These are phyloP conservation scores for Aschersonia sp. DNA, from an alignment of 2,329 filamentous ascomycete species.

Conservation along the genomic window DNA sequence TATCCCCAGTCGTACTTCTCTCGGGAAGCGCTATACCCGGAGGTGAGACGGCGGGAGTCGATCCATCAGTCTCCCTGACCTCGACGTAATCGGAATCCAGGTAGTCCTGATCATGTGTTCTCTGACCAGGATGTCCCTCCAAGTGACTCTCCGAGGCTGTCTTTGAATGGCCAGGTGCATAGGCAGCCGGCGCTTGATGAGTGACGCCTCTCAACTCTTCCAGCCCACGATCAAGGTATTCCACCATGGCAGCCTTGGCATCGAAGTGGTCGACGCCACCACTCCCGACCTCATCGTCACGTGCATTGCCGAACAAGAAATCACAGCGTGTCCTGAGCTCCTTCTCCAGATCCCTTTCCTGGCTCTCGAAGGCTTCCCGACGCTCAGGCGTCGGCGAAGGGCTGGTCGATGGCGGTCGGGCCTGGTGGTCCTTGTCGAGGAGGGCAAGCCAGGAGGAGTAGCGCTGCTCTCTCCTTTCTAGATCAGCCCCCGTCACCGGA, in stretches of 20 bases:
- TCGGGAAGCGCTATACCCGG: not conserved
- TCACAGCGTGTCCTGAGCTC: constrained; percentile 32
- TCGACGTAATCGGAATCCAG: constrained; percentile 20
- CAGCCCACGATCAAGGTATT: constrained; percentile 30
- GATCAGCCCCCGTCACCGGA: constrained; percentile 8
- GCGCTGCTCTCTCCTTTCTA: constrained; percentile 16
- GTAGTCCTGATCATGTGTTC: constrained; percentile 9
- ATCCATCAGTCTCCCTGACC: constrained; percentile 13
- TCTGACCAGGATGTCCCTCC: constrained; percentile 14
- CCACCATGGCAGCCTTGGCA: constrained; percentile 30
- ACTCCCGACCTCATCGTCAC: constrained; percentile 16
- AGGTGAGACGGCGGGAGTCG: not conserved
- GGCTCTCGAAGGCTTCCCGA: constrained; percentile 22
- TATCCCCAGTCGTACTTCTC: constrained; percentile 7
- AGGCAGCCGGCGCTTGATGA: constrained; percentile 4
- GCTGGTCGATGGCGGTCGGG: constrained; percentile 20
- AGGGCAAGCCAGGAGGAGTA: constrained; percentile 30
- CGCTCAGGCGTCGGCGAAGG: constrained; percentile 24
- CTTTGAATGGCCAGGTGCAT: constrained; percentile 16
- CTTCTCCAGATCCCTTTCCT: constrained; percentile 32
- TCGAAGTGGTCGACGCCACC: constrained; percentile 22
- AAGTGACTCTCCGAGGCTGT: constrained; percentile 6
- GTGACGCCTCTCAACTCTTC: constrained; percentile 24
- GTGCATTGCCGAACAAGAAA: constrained; percentile 28
- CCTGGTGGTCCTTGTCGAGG: constrained; percentile 27